Base-by-base conservation (phyloP, 108 stramenopile genomes). In the Fragilariopsis cylindrus region DNA sequence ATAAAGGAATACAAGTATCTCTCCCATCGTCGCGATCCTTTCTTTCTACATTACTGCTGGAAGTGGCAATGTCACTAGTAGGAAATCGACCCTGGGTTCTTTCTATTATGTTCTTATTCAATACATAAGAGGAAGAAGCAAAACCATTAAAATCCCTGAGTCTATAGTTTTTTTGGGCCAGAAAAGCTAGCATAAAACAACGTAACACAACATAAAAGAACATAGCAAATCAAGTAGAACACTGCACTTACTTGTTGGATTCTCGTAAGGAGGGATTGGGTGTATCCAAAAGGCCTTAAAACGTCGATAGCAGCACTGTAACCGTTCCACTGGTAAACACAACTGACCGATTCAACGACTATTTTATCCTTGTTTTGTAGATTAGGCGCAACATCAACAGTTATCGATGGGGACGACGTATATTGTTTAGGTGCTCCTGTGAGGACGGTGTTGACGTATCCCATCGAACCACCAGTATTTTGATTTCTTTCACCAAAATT, bases 281-380 rank as follows among this genome's bases (percentile, higher is more conserved):
- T 54, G 65, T 84, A 94, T 7, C 93, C 93, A 84, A 94, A 88
- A 3, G 88, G 90, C 11, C 48, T 40, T 48, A 94, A 72, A 8
- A 94, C 87, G 49, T 92, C 89, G 60, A 78, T 73, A 11, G 89
- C 81, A 50, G 85, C 66, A 7, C 73, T 76, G 72, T 89, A 89
- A 8, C 90, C 87, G 48, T 79, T 75, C 93, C 93, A 94, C 75
- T 88, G 79, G 50, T 75, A 75, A 69, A 80, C 39, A 57, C 73
- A 74, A 83, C 57, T 71, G 42, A 49, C 72, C 48, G 48, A 44
- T 18, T 71, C 56, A 30, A 30, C 30, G 30, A 15, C 54, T 39
- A 30, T 64, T 18, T 30, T 62, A 64, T 7, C 68, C 19, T 52
- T 49, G 12, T 69, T 8, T 12, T 9, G 65, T 4, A 45, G 65